Conservation (phyloP, 345 rosid species). For the Eucalyptus decipiens region DNA sequence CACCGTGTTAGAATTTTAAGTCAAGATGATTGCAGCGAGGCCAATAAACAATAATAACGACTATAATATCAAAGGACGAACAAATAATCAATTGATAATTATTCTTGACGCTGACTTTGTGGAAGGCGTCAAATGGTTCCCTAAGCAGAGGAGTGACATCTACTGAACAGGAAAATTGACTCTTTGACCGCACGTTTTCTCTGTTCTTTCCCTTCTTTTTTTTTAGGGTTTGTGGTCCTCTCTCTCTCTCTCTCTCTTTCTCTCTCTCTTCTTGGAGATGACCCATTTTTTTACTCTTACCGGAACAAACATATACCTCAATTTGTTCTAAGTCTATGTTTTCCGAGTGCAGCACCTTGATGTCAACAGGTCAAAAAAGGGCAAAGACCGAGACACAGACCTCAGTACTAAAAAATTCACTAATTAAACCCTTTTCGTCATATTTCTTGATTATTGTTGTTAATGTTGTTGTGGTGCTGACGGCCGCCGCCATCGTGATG, state of each 20-base stretch:
- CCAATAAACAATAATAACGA: not conserved
- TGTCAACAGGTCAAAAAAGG: not conserved
- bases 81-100: not conserved
- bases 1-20: not conserved
- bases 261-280: not conserved
- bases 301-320: not conserved
- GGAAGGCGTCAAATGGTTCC: not conserved
- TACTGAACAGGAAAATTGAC: not conserved
- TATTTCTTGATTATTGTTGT: not conserved
- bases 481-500: too few relatives aligned
- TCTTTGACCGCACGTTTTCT: not conserved
- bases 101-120: not conserved
- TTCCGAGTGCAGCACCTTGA: not conserved
- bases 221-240: not conserved
- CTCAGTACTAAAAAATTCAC: not conserved
- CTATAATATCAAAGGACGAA: not conserved
- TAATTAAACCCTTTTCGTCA: not conserved
- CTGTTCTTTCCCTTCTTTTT: not conserved
- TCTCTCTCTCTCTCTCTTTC: not conserved
- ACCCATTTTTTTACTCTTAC: not conserved
- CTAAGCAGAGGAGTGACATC: not conserved
- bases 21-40: not conserved
- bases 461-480: too few relatives aligned
- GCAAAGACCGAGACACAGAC: not conserved
- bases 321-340: not conserved